These are phyloP conservation scores for Silybum marianum DNA, from an alignment of 129 eudicot species.

Conservation along the genomic window DNA sequence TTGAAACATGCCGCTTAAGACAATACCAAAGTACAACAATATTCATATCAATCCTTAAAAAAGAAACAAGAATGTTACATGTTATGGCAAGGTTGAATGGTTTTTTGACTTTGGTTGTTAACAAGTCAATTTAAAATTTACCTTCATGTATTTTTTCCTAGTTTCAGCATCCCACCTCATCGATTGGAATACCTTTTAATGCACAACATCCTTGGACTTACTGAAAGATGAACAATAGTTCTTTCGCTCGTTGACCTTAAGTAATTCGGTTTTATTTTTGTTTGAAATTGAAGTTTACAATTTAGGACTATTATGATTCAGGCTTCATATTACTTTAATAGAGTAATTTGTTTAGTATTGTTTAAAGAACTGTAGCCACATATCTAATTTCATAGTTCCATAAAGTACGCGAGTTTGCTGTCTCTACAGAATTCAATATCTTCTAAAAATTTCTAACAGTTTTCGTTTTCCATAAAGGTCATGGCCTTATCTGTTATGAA, in stretches of 20 bases:
- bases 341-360: neutral
- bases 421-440: no score
- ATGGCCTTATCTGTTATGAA: no score
- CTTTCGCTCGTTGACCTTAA: no score
- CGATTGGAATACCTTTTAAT: neutral
- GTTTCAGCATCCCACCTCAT: neutral
- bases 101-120: neutral
- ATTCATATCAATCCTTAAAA: neutral
- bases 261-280: no score
- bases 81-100: neutral
- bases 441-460: no score
- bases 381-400: neutral
- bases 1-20: neutral
- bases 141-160: neutral
- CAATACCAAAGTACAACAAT: neutral
- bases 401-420: no score
- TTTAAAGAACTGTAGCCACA: neutral
- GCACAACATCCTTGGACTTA: no score
- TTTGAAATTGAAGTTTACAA: neutral
- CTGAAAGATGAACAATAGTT: no score
- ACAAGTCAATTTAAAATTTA: no score
- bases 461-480: no score
- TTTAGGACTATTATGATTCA: neutral
- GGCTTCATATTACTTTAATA: neutral
- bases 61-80: neutral